Conservation (phyloP, 2,329 filamentous ascomycete species). For the Ceratocystis variospora region DNA sequence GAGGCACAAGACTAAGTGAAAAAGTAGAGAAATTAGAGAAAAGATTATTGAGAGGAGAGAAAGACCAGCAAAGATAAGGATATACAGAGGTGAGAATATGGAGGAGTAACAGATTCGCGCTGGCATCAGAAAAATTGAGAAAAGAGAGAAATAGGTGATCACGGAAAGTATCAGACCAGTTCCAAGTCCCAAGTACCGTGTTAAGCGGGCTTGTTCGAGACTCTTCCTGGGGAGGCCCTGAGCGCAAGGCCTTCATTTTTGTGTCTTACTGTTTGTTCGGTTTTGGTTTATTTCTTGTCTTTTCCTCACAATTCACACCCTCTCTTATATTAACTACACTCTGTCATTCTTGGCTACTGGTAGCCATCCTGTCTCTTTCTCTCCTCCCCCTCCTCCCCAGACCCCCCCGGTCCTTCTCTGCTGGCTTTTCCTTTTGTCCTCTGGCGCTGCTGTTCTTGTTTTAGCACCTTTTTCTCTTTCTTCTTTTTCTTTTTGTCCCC, state of each 20-base stretch:
- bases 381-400: neutral
- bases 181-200: neutral
- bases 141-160: neutral
- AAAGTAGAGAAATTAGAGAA: neutral
- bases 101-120: neutral
- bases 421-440: neutral
- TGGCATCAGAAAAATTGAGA: neutral
- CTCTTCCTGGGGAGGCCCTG: neutral
- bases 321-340: neutral
- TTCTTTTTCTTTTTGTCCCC: constrained; percentile 1
- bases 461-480: constrained; percentile 7
- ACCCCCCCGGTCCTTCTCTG: neutral
- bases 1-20: neutral
- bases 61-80: neutral
- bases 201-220: neutral
- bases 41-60: neutral
- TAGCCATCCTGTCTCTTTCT: neutral
- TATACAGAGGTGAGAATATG: too few relatives aligned
- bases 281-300: neutral
- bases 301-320: neutral
- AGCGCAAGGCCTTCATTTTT: neutral
- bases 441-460: neutral
- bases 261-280: neutral
- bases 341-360: neutral
- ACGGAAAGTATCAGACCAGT: constrained; percentile 1